A percentile compares a stretch with the other conserved stretches of the same genome.
Evolutionary conservation across 1,284 basidiomycete genomes (phyloP).

Genomic region (Microbotryum violaceum): DNA sequence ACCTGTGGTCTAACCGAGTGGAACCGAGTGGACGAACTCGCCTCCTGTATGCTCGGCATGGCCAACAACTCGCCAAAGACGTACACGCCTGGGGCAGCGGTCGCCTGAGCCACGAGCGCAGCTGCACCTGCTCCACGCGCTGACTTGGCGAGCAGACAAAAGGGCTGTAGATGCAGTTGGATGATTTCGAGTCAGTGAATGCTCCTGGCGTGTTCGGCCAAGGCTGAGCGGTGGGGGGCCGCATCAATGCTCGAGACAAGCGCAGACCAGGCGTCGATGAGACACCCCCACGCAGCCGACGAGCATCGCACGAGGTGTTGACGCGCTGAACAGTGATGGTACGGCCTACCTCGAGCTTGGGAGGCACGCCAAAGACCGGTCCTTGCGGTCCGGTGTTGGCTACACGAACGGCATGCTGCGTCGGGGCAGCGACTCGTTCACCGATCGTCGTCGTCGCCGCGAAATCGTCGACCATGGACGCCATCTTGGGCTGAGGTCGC

Average conservation of each 20-base stretch:
- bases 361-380: slow-evolving; percentile 16
- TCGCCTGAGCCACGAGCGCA: slow-evolving; percentile 76
- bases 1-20: no score
- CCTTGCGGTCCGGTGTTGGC: slow-evolving; percentile 1
- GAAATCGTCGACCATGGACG: slow-evolving; percentile 15
- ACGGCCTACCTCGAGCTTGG: slow-evolving; percentile 26
- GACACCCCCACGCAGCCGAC: neutral
- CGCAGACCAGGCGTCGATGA: neutral
- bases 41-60: slow-evolving; percentile 71
- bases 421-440: slow-evolving; percentile 7
- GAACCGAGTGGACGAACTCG: slow-evolving; percentile 41
- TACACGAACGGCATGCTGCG: neutral
- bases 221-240: neutral
- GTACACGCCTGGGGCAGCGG: slow-evolving; percentile 77
- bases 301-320: neutral
- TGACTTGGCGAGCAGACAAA: slow-evolving; percentile 78
- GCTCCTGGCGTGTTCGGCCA: no score
- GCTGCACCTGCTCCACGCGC: slow-evolving; percentile 84
- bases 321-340: neutral
- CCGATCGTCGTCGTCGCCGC: slow-evolving; percentile 27
- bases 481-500: no score
- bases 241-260: neutral
- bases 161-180: slow-evolving; percentile 50
- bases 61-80: slow-evolving; percentile 83
- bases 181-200: no score